Evolutionary conservation across 148 eudicot genomes (phyloP), one percentile per base, ranked within the genome.

Genomic region (Gaultheria prostrata): DNA sequence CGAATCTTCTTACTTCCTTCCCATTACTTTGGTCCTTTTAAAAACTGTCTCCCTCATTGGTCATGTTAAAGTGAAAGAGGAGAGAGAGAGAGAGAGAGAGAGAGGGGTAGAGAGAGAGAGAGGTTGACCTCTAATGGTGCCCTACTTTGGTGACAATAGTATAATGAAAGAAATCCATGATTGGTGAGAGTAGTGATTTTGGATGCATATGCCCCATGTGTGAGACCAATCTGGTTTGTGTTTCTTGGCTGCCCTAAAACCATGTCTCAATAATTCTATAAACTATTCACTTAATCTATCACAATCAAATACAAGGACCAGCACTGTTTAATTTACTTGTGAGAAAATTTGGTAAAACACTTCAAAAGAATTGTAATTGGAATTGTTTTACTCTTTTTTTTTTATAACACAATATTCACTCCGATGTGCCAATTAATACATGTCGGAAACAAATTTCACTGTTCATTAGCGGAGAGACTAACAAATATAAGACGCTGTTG

Each of bases 151-250:
- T n/a, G 45, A 63, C 56, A 80, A 80, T 45, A 78, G 28, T 65
- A n/a, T 49, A 77, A 46, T 65, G 53, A 63, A 63, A 10, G 46
- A 80, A 33, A 80, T 15, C 33, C 28, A 84, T 56, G 74, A 87
- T 57, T 63, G 79, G 83, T 70, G 75, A 51, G 43, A 81, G 2
- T 32, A 75, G 13, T 57, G 46, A 82, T 20, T 73, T 70, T 81
- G 43, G 79, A 71, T 45, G 79, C 86, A 79, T 39, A 39, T 53
- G 53, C 86, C 89, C 89, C 92, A 87, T 88, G 91, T 90, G 93
- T 61, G 91, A 87, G 86, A 84, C 87, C 92, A 88, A 70, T 85
- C 77, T 63, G 80, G 86, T 83, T 77, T 85, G 88, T 86, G 84
- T 87, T 87, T 83, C 86, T 84, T 87, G 84, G 88, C 86, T 84